A percentile compares a stretch with the other conserved stretches of the same genome.
phyloP scores from a whole-genome alignment of 441 rosid species.

The Erodium chrysanthum region DNA sequence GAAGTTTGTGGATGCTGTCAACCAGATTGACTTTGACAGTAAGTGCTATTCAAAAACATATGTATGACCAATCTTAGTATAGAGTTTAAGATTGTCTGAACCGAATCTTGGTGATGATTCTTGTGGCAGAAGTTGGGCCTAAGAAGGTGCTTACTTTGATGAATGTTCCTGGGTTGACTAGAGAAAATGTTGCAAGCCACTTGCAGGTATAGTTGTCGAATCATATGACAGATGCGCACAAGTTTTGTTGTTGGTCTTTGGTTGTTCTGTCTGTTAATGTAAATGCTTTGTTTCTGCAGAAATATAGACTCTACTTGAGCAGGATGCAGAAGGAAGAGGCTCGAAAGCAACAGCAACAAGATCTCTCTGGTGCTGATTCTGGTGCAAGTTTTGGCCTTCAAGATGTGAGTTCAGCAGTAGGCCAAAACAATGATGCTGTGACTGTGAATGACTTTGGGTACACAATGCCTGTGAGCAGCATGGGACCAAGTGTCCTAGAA shows the following conservation, averaged over 20 bases:
- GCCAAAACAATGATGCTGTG: conserved; percentile 2
- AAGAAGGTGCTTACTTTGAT: conserved; percentile 5
- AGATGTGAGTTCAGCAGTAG: background rate
- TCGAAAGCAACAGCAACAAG: background rate
- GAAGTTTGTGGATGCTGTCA: conserved; percentile 8
- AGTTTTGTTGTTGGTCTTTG: background rate
- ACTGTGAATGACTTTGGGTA: conserved; percentile 2
- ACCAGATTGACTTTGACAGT: conserved; percentile 10
- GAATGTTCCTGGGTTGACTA: conserved; percentile 8
- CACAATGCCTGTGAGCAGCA: conserved; percentile 1
- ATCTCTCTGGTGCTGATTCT: background rate
- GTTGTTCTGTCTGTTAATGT: background rate
- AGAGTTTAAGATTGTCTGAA: background rate
- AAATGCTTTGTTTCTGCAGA: conserved; percentile 1
- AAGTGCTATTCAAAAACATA: too few species aligned
- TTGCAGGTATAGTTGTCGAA: background rate
- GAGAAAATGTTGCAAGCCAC: conserved; percentile 11
- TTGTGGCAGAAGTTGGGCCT: conserved; percentile 10
- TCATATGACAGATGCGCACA: background rate
- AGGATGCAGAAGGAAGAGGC: conserved; percentile 10
- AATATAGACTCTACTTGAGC: conserved; percentile 8
- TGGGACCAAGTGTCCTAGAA: conserved; percentile 3
- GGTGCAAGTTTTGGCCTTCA: background rate
- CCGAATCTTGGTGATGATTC: background rate
- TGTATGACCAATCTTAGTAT: too few species aligned